Base-by-base conservation (phyloP, 345 rosid genomes). In the Ricinus communis region DNA sequence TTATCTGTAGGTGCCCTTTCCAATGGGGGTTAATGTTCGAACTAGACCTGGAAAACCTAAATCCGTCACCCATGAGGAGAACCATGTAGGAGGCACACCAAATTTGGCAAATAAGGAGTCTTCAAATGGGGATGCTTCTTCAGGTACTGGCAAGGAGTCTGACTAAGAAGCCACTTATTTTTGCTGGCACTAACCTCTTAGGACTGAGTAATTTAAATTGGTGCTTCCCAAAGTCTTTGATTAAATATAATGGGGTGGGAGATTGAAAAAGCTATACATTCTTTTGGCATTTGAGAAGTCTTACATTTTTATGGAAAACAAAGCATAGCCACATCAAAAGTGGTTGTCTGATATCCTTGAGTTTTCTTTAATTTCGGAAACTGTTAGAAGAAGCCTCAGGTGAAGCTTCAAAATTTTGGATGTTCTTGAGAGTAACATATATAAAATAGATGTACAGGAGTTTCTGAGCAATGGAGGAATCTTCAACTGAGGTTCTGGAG, bases 11-110 rank as follows among this genome's bases (percentile, higher is more conserved):
- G 83, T 87, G 28, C 91, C 93, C 21, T 89, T 87, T 65, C 91
- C 93, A 38, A 74, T 82, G 82, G 91, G 91, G 45, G 82, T 77
- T 28, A 82, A 80, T 57, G 73, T 82, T 69, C 81, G 90, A 76
- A 74, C 81, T 11, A 81, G 88, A 74, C 80, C 81, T 4, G 86
- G 82, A 57, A 87, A 83, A 70, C 63, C 82, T 61, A 75, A 74
- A 58, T 53, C 72, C 16, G 51, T 22, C 41, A 51, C 49, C 56
- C 65, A 43, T 0, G 85, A 84, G 36, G 86, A 81, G 71, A 78
- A 51, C 64, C 67, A 71, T 66, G 80, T 70, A 9, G 86, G 76
- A 74, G 68, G 67, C 74, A 50, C 67, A 4, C 53, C 77, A 12
- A 57, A 69, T 65, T 55, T 57, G 50, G 65, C 55, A 19, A 78